Conservation (phyloP, 495 filamentous ascomycete genomes). For the Aspergillus biplanus region DNA sequence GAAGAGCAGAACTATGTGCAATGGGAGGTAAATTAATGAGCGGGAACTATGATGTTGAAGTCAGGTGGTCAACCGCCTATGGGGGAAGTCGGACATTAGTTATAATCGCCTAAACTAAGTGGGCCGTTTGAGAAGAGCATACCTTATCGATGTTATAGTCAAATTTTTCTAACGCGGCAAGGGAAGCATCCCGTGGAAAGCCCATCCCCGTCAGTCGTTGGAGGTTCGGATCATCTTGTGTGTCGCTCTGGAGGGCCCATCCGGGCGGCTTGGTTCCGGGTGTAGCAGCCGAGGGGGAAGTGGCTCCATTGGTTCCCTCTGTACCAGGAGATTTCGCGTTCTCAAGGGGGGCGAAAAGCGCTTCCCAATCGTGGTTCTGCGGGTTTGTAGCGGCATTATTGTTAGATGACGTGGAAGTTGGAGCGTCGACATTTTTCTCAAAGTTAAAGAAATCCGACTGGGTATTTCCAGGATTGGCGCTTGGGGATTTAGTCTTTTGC, state of each 20-base stretch:
- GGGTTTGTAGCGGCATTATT: constrained; percentile 37
- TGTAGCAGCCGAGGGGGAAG: constrained; percentile 8
- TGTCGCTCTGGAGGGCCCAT: constrained; percentile 71
- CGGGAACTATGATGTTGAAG: constrained; percentile 20
- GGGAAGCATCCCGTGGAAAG: constrained; percentile 76
- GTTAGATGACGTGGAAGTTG: constrained; percentile 36
- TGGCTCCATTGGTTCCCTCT: constrained; percentile 29
- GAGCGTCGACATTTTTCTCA: constrained; percentile 55
- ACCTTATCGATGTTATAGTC: constrained; percentile 97
- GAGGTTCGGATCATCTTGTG: constrained; percentile 88
- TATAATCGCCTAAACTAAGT: background rate
- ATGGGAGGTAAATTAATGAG: background rate
- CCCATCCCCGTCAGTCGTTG: constrained; percentile 92
- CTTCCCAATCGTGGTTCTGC: constrained; percentile 82
- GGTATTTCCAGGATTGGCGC: constrained; percentile 23
- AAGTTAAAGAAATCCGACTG: constrained; percentile 50
- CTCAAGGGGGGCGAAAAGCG: constrained; percentile 84
- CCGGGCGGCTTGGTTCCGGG: constrained; percentile 52
- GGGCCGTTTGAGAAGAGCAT: constrained; percentile 37
- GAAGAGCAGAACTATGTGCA: constrained; percentile 27
- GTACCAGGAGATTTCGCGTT: constrained; percentile 47
- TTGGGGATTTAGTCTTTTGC: constrained; percentile 28
- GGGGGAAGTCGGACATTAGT: constrained; percentile 4
- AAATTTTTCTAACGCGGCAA: constrained; percentile 87
- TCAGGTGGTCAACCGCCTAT: constrained; percentile 26